Conservation (phyloP, 2,329 filamentous ascomycete genomes). For the Colletotrichum australisinense region DNA sequence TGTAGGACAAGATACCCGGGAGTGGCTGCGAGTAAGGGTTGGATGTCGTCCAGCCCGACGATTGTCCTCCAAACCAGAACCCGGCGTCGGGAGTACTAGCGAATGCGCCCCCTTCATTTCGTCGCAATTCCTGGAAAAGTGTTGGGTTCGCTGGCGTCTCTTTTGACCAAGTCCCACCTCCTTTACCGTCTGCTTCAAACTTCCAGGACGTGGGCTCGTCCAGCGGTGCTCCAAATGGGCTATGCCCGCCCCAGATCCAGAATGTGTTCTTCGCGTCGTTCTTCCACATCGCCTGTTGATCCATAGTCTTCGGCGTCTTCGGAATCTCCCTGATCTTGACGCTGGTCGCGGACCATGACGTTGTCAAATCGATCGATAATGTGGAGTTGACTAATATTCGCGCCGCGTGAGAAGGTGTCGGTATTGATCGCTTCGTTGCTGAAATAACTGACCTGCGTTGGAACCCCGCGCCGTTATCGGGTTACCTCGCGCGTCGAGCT, state of each 20-base stretch:
- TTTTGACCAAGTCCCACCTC: conserved; percentile 26
- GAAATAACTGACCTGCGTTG: conserved; percentile 12
- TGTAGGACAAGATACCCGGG: conserved; percentile 17
- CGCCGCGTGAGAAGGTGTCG: neutral
- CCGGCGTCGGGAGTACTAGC: conserved; percentile 12
- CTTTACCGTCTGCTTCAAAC: conserved; percentile 28
- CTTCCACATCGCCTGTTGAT: conserved; percentile 21
- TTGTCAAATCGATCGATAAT: conserved; percentile 28
- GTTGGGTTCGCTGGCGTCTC: conserved; percentile 19
- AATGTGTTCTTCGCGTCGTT: neutral
- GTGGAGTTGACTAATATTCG: conserved; percentile 30
- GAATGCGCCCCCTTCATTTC: conserved; percentile 9
- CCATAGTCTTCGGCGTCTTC: conserved; percentile 10
- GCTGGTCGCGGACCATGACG: conserved; percentile 20
- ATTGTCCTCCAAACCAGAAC: conserved; percentile 31
- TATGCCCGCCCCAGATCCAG: conserved; percentile 33
- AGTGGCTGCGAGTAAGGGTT: conserved; percentile 2
- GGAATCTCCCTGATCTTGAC: conserved; percentile 14
- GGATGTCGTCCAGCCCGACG: conserved; percentile 9
- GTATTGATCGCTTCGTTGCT: neutral
- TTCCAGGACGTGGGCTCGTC: conserved; percentile 17
- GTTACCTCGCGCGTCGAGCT: conserved; percentile 5
- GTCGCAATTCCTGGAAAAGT: conserved; percentile 3
- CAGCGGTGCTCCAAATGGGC: conserved; percentile 2
- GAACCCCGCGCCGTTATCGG: neutral